Base-by-base conservation (phyloP, 1,284 basidiomycete species). In the Cutaneotrichosporon mucoides region DNA sequence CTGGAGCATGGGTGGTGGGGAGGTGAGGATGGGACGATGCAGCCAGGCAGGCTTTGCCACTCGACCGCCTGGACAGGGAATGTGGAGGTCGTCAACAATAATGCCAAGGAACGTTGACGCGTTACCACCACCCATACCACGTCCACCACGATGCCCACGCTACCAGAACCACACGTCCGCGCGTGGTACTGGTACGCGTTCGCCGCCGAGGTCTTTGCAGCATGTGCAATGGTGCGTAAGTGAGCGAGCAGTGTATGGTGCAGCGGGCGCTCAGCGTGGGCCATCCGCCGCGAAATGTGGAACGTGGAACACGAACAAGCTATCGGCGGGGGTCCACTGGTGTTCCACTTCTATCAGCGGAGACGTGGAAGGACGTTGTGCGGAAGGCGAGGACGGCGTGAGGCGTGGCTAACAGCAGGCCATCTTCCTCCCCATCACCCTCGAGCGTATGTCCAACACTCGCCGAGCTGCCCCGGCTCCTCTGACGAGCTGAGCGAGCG, bases 121-220 rank as follows among this genome's bases (percentile, higher is more conserved):
- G 12, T 36, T 48, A 24, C 34, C 5, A 13, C 46, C 46, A 34
- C 8, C n/a, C 46, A 34, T n/a, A 35, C 10, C 46, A 35, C 16
- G n/a, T 36, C 46, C 45, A 35, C 45, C 11, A 50, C 56, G 40
- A 54, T 54, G 47, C 45, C 16, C 24, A 24, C 16, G 55, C 34
- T 48, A 48, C 52, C 58, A 24, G 53, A 55, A 15, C 59, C 58
- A 5, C 73, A 72, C 54, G 68, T 73, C 13, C 53, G 68, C 37
- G 73, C 73, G 5, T 76, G 75, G 75, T 79, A 75, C 58, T 68
- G 66, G 48, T 79, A 76, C 58, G 68, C 74, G 44, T 76, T 74
- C 43, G 77, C 76, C 2, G 71, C 72, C 7, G 76, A 77, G 62
- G 75, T 79, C 6, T 79, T 73, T 52, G 65, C 71, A 8, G 75